Evolutionary conservation across 352 stramenopile genomes (phyloP).

Genomic region (Phytophthora sansomeana): DNA sequence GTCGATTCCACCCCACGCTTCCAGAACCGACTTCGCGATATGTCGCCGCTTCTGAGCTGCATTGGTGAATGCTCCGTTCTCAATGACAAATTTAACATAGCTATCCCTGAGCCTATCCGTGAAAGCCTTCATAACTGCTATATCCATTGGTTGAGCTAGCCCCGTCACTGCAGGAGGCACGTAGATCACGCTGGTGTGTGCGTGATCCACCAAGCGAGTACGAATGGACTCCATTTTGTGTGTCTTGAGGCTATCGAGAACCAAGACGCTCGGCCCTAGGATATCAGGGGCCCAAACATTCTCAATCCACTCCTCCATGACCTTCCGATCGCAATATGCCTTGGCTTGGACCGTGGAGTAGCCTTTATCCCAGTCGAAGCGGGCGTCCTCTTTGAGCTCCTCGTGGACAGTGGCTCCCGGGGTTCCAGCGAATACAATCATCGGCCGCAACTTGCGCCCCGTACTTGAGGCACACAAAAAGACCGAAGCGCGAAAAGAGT

Average conservation of each 20-base stretch:
- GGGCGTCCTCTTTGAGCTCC: not conserved
- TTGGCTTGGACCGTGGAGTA: not conserved
- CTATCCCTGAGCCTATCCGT: not conserved
- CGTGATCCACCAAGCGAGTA: constrained; percentile 1
- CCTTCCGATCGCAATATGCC: not conserved
- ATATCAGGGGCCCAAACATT: too few species aligned
- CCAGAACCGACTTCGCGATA: not conserved
- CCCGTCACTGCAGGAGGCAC: constrained; percentile 4
- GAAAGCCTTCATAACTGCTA: too few species aligned
- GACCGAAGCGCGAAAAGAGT: too few species aligned
- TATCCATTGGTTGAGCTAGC: constrained; percentile 3
- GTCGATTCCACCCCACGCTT: not conserved
- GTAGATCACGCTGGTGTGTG: constrained; percentile 6
- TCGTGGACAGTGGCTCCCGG: too few species aligned
- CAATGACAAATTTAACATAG: constrained; percentile 2
- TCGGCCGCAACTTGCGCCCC: too few species aligned
- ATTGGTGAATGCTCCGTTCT: constrained; percentile 1
- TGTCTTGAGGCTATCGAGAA: not conserved
- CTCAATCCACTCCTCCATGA: not conserved
- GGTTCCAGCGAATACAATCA: too few species aligned
- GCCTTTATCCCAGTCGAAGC: not conserved
- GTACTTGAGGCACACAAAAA: too few species aligned
- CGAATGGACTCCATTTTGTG: too few species aligned
- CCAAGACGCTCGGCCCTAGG: too few species aligned
- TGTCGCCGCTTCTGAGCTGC: not conserved